Percentiles rank a stretch among this genome's conserved stretches.
Evolutionary conservation across 352 stramenopile genomes (phyloP).

Genomic region (Phytophthora agathidicida): DNA sequence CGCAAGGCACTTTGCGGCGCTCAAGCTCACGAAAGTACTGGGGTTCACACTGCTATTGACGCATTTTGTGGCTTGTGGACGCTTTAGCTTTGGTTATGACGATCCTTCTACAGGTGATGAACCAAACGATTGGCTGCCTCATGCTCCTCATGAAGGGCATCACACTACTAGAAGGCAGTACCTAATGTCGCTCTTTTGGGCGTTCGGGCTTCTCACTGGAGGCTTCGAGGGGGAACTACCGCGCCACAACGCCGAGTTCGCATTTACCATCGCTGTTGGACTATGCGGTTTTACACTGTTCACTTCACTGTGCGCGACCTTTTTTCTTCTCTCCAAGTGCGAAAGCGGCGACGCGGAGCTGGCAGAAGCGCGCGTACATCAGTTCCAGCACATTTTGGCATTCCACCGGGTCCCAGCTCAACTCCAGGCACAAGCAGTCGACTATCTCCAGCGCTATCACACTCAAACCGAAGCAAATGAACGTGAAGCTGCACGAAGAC

Average conservation of each 20-base stretch:
- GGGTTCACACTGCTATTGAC: constrained; percentile 52
- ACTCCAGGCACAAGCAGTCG: constrained; percentile 57
- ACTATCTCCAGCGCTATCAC: constrained; percentile 74
- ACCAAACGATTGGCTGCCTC: constrained; percentile 57
- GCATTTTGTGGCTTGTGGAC: constrained; percentile 59
- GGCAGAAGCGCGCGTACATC: constrained; percentile 64
- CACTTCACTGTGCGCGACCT: constrained; percentile 73
- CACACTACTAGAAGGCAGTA: constrained; percentile 35
- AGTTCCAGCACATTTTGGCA: constrained; percentile 69
- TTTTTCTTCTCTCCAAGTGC: constrained; percentile 80
- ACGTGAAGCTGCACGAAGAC: constrained; percentile 54
- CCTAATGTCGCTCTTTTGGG: constrained; percentile 70
- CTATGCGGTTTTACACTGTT: constrained; percentile 72
- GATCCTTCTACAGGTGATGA: constrained; percentile 21
- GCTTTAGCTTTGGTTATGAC: constrained; percentile 58
- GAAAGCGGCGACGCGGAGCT: constrained; percentile 59
- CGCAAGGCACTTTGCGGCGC: constrained; percentile 55
- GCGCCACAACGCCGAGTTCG: constrained; percentile 51
- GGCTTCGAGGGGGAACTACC: constrained; percentile 67
- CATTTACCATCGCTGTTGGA: constrained; percentile 65
- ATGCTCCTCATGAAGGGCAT: constrained; percentile 16
- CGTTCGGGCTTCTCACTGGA: constrained; percentile 64
- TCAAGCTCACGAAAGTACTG: constrained; percentile 69
- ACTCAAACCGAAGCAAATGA: constrained; percentile 68
- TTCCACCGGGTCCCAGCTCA: constrained; percentile 66